Conservation (phyloP, 129 eudicot genomes). For the Pittosporum tobira region DNA sequence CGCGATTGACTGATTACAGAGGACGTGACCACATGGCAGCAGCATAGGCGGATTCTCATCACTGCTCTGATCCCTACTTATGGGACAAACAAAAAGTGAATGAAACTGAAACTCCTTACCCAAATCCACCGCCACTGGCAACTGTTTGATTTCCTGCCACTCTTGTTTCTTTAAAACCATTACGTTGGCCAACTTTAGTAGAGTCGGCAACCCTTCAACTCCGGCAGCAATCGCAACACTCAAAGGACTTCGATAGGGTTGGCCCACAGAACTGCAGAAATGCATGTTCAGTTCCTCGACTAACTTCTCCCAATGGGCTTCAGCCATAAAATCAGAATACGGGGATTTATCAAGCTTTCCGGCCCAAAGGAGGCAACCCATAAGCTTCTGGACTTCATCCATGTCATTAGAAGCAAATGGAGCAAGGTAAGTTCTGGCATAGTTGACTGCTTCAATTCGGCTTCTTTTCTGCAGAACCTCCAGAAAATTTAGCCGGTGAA, state of each 20-base stretch:
- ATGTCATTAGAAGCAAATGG: conserved; percentile 18
- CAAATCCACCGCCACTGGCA: conserved; percentile 29
- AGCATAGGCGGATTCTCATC: conserved; percentile 31
- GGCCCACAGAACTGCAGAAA: conserved; percentile 25
- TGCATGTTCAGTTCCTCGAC: conserved; percentile 21
- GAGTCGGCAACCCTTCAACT: conserved; percentile 32
- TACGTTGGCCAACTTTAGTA: conserved; percentile 28
- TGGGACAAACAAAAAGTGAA: conserved; percentile 35
- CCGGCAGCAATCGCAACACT: conserved; percentile 28
- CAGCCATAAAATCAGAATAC: conserved; percentile 19
- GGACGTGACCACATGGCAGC: conserved; percentile 29
- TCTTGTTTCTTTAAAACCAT: conserved; percentile 26
- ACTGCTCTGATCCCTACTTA: conserved; percentile 28
- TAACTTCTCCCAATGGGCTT: conserved; percentile 22
- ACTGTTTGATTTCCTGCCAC: conserved; percentile 27
- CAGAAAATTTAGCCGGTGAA: conserved; percentile 24
- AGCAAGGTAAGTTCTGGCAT: conserved; percentile 26
- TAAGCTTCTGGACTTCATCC: conserved; percentile 26
- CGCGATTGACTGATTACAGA: conserved; percentile 22
- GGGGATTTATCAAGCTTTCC: conserved; percentile 27
- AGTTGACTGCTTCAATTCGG: conserved; percentile 21
- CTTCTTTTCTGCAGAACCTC: conserved; percentile 24
- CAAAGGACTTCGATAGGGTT: conserved; percentile 19
- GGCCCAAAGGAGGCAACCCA: conserved; percentile 30
- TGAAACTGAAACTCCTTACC: conserved; percentile 31